Evolutionary conservation across 192 early-diverging fungal genomes (phyloP), one percentile per base, ranked within the genome.

Genomic region (Jimgerdemannia lactiflua): DNA sequence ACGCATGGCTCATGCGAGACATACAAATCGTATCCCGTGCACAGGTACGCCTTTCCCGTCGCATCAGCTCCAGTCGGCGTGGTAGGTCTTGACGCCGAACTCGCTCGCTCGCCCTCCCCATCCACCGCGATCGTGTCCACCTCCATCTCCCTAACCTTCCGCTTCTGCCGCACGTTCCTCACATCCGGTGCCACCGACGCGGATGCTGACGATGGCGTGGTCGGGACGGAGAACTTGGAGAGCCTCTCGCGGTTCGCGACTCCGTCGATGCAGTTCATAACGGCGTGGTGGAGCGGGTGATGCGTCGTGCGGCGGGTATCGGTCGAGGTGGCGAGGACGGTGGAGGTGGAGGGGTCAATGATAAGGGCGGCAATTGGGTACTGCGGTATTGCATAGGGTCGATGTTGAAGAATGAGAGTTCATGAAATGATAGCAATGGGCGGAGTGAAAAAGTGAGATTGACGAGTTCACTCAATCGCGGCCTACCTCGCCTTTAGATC

Each of bases 1-100:
- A 88, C 88, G 69, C 96, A 98, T 4, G 96, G 96, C 73, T 98
- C 95, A 59, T 89, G 87, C 11, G 88, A 86, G 54, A 94, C 70
- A 82, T 93, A 98, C 40, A 95, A 78, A 74, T 98, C 95, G 39
- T 94, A 83, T 4, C 90, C 94, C 9, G 88, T 95, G 74, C 94
- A 96, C 29, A 97, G 78, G 76, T 98, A 97, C 4, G 84, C 79
- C 42, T 68, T 81, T 19, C 18, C 41, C 17, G 67, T 10, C n/a
- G 64, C 65, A 54, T 19, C 42, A 4, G 39, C 29, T 29, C 29
- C 29, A 29, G 29, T 29, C 29, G 29, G 29, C 29, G 1, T 44
- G 14, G 70, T 74, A 39, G 44, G n/a, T 0, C 14, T 42, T 54
- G 43, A 3, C 14, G 54, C n/a, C 14, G 9, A 64, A 18, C 7